Percentiles rank a stretch among this genome's conserved stretches.
Conservation (phyloP, 2,329 filamentous ascomycete genomes). For the Achaetomium macrosporum region DNA sequence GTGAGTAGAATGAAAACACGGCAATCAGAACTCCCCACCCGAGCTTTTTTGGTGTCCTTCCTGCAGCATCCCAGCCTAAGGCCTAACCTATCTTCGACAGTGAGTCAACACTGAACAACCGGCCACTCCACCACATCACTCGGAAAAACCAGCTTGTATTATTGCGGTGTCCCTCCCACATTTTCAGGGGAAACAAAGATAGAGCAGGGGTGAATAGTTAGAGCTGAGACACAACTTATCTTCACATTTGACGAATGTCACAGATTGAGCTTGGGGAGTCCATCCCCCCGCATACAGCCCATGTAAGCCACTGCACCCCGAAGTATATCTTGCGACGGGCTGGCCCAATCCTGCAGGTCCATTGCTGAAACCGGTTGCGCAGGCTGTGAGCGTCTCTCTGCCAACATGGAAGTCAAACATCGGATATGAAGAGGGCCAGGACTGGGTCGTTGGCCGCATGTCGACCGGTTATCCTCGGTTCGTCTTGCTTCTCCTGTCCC, state of each 20-base stretch:
- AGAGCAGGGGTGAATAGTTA: not conserved
- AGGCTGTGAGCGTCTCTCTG: constrained; percentile 94
- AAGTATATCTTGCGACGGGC: not conserved
- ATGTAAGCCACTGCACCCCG: constrained; percentile 50
- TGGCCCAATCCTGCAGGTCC: not conserved
- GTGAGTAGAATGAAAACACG: no score
- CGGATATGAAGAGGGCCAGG: constrained; percentile 86
- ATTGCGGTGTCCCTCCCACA: not conserved
- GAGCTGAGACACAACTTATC: not conserved
- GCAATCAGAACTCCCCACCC: no score
- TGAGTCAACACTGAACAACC: constrained; percentile 5
- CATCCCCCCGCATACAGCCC: constrained; percentile 71
- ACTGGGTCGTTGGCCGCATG: constrained; percentile 82
- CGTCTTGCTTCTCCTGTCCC: constrained; percentile 17
- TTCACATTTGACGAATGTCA: constrained; percentile 34
- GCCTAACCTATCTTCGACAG: not conserved
- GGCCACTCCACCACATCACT: not conserved
- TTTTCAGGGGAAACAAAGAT: not conserved
- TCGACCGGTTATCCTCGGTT: constrained; percentile 84
- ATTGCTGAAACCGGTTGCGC: constrained; percentile 2
- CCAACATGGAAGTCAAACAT: constrained; percentile 90
- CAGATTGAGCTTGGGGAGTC: constrained; percentile 57
- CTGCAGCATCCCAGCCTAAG: no score
- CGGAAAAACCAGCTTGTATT: no score
- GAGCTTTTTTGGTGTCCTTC: no score